These are phyloP conservation scores for Verruconis gallopava DNA, from an alignment of 2,329 filamentous ascomycete species.

Conservation along the genomic window DNA sequence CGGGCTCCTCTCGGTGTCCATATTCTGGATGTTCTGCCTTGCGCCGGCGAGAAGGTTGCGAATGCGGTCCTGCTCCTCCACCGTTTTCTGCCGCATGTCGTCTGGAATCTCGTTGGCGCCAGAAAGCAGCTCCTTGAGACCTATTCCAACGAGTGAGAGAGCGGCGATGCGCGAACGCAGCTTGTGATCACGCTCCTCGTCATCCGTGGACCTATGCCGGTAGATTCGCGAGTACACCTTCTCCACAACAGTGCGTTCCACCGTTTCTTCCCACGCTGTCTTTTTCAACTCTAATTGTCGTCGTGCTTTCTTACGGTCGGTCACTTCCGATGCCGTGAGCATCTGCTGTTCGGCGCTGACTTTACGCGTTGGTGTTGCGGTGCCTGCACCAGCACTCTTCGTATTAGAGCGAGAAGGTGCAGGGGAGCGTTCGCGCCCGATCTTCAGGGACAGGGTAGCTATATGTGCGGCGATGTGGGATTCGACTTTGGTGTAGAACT, in stretches of 20 bases:
- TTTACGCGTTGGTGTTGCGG: constrained; percentile 19
- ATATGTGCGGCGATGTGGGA: constrained; percentile 80
- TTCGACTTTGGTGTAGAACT: constrained; percentile 76
- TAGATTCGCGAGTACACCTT: constrained; percentile 76
- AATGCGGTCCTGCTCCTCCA: constrained; percentile 49
- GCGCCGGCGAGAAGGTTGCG: constrained; percentile 60
- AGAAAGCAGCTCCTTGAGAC: constrained; percentile 60
- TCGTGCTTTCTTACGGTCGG: constrained; percentile 64
- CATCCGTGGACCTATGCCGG: constrained; percentile 79
- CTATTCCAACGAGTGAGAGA: constrained; percentile 80
- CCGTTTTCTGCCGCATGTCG: constrained; percentile 41
- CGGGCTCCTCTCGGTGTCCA: constrained; percentile 80
- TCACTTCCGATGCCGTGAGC: constrained; percentile 77
- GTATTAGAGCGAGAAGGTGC: constrained; percentile 42
- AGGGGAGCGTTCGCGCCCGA: constrained; percentile 54
- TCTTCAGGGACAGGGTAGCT: constrained; percentile 59
- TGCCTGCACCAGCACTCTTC: background rate
- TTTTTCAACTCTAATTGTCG: constrained; percentile 68
- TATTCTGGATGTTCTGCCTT: constrained; percentile 52
- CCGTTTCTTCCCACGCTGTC: constrained; percentile 70
- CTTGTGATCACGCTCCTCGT: constrained; percentile 91
- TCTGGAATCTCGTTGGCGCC: constrained; percentile 41
- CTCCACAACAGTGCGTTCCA: constrained; percentile 76
- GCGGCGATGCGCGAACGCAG: constrained; percentile 88
- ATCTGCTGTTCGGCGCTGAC: constrained; percentile 49